These are phyloP conservation scores for Solanum bukasovii DNA, from an alignment of 257 asterid genomes.

Conservation along the genomic window DNA sequence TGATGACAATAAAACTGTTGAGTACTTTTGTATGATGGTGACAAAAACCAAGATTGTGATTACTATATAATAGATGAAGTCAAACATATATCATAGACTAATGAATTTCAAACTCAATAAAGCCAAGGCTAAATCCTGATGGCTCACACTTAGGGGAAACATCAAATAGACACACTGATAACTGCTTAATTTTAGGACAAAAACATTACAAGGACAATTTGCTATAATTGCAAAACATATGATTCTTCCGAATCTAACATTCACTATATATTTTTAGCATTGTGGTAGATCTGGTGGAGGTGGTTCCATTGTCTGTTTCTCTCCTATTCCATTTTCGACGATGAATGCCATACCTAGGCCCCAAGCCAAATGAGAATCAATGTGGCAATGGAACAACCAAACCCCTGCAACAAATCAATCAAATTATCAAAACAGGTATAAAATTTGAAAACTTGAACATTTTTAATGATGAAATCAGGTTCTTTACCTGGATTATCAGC, in stretches of 20 bases:
- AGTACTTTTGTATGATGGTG: neutral
- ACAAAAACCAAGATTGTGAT: neutral
- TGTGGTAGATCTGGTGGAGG: slow-evolving; percentile 57
- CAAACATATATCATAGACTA: neutral
- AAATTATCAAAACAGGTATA: neutral
- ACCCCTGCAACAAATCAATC: slow-evolving; percentile 29
- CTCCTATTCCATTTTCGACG: slow-evolving; percentile 51
- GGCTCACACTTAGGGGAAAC: neutral
- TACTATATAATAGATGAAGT: neutral
- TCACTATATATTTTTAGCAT: slow-evolving; percentile 16
- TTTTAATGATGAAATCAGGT: neutral
- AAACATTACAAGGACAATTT: neutral
- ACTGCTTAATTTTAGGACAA: neutral
- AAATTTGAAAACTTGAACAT: neutral
- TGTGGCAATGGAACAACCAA: slow-evolving; percentile 67
- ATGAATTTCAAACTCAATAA: neutral
- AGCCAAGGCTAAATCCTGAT: neutral
- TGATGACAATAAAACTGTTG: neutral
- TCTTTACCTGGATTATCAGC: slow-evolving; percentile 65
- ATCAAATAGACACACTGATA: neutral
- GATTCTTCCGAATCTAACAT: neutral
- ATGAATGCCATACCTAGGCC: slow-evolving; percentile 46
- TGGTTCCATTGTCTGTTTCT: slow-evolving; percentile 28
- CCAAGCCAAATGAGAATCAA: slow-evolving; percentile 59
- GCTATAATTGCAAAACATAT: neutral